Conservation (phyloP, 306 rosid genomes). For the Luffa aegyptiaca region DNA sequence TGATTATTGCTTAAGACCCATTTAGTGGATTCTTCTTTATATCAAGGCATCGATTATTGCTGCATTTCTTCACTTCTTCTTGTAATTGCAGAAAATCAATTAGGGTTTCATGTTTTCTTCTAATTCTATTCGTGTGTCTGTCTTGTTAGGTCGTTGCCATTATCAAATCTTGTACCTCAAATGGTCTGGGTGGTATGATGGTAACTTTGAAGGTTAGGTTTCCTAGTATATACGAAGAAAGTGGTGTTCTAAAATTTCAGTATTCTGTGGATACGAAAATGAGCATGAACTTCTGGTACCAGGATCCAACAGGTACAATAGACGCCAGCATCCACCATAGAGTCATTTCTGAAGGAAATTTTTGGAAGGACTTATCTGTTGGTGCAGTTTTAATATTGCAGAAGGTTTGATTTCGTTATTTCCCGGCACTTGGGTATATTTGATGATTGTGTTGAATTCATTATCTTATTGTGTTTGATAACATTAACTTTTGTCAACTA, state of each 20-base stretch:
- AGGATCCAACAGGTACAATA: slow-evolving; percentile 67
- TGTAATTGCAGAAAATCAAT: neutral
- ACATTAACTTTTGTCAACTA: neutral
- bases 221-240: neutral
- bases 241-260: neutral
- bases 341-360: slow-evolving; percentile 32
- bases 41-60: neutral
- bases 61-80: neutral
- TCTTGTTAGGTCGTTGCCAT: slow-evolving; percentile 39
- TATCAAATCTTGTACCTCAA: slow-evolving; percentile 57
- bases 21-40: neutral
- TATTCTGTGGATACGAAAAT: too few relatives aligned
- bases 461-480: neutral
- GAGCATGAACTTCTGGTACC: slow-evolving; percentile 19
- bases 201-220: slow-evolving; percentile 56
- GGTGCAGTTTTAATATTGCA: slow-evolving; percentile 65
- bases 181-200: slow-evolving; percentile 65
- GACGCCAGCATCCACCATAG: slow-evolving; percentile 58
- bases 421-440: neutral
- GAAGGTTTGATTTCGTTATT: slow-evolving; percentile 28
- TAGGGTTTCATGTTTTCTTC: neutral
- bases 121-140: neutral
- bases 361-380: slow-evolving; percentile 40
- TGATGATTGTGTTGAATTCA: neutral
- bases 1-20: neutral